phyloP scores from a whole-genome alignment of 495 filamentous ascomycete genomes.

The Niebla homalea region DNA sequence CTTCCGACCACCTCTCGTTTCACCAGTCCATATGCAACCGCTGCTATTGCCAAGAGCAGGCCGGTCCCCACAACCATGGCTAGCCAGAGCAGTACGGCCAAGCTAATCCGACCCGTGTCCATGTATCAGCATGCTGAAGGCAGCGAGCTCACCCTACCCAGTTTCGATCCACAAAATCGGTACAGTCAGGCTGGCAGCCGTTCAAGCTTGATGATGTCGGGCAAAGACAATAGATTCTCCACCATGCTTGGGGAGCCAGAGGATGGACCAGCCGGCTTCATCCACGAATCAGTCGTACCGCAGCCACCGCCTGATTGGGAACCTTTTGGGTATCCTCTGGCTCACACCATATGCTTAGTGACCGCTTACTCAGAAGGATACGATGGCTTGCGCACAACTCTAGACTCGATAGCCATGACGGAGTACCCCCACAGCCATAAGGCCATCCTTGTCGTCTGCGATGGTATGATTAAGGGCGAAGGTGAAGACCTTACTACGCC shows the following conservation, averaged over 20 bases:
- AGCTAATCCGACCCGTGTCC: conserved; percentile 51
- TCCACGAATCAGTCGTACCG: conserved; percentile 89
- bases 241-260: conserved; percentile 51
- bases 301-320: conserved; percentile 97
- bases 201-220: conserved; percentile 37
- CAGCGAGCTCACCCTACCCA: conserved; percentile 47
- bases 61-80: conserved; percentile 83
- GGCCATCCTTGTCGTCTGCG: conserved; percentile 86
- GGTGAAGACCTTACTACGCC: conserved; percentile 81
- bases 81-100: conserved; percentile 70
- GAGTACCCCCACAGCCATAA: conserved; percentile 99
- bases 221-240: conserved; percentile 33
- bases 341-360: conserved; percentile 85
- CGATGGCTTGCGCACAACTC: conserved; percentile 78
- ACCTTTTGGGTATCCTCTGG: conserved; percentile 88
- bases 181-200: conserved; percentile 31
- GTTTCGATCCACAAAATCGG: conserved; percentile 29
- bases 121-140: conserved; percentile 62
- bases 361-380: conserved; percentile 97
- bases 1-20: conserved; percentile 82
- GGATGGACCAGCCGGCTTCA: conserved; percentile 77
- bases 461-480: conserved; percentile 94
- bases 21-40: conserved; percentile 76
- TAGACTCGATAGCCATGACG: conserved; percentile 93
- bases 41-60: conserved; percentile 39